Base-by-base conservation (phyloP, 306 rosid species). In the Prunus fruticosa region DNA sequence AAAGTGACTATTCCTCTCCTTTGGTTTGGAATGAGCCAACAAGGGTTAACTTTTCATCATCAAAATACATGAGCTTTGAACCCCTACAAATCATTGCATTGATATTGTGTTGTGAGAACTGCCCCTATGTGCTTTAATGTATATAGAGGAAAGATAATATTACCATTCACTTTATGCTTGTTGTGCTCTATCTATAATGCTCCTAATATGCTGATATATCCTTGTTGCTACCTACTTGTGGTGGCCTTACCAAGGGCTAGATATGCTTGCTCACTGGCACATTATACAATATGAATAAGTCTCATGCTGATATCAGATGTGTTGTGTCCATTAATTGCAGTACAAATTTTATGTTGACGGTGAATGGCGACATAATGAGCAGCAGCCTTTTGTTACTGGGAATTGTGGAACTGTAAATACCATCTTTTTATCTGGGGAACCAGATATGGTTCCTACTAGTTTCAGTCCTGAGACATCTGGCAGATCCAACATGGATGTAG, bases 261-360 rank as follows among this genome's bases (percentile, higher is more conserved):
- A 72, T 72, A 43, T 65, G 60, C 43, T 72, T 78, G 56, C 30
- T 43, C 28, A 57, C 61, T 34, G 52, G 68, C 64, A 41, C 56
- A 77, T 75, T 38, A 56, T 63, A 13, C 52, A 74, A 41, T 32
- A 41, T 67, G 73, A 30, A 38, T 60, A 18, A 71, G 64, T 56
- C 41, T 32, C 45, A 32, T 78, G 73, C 84, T 81, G 76, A 82
- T 16, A 50, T 75, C 27, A 54, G 60, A 82, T 68, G 9, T 85
- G 77, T 80, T 71, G 41, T 63, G 69, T 87, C 75, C 78, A 54
- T 69, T 80, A 30, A 64, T 58, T 84, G 84, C 91, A 93, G 98
- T 93, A 77, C 83, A 93, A 91, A 79, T 93, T 93, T 83, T 79
- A 43, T 27, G 95, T 93, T 50, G 98, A 93, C 72, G 98, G 98